Conservation (phyloP, 225 moss, liverwort and hornwort genomes). For the Antitrichia curtipendula region DNA sequence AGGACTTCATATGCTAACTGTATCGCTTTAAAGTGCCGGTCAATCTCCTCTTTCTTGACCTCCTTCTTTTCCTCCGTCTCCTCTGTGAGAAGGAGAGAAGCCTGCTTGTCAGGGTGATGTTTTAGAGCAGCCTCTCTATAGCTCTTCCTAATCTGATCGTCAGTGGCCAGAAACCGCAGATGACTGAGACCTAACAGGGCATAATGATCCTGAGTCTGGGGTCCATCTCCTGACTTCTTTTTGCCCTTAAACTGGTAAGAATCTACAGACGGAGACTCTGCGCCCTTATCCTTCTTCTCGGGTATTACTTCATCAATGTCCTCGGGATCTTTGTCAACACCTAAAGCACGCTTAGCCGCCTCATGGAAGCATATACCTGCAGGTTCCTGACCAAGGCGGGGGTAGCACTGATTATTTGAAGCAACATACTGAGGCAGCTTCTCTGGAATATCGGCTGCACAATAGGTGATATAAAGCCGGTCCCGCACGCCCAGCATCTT, state of each 20-base stretch:
- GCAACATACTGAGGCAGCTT: constrained; percentile 47
- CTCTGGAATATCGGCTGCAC: constrained; percentile 43
- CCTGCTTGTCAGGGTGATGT: constrained; percentile 97
- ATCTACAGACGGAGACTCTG: constrained; percentile 55
- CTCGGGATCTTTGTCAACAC: constrained; percentile 15
- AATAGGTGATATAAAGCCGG: constrained; percentile 64
- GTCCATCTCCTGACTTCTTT: constrained; percentile 61
- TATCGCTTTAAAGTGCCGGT: constrained; percentile 84
- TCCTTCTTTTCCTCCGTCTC: constrained; percentile 64
- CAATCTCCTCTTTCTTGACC: constrained; percentile 85
- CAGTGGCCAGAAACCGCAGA: constrained; percentile 81
- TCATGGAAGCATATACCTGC: constrained; percentile 66
- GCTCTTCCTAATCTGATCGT: constrained; percentile 97
- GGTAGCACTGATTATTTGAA: constrained; percentile 48
- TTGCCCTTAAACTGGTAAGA: constrained; percentile 92
- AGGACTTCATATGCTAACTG: constrained; percentile 92
- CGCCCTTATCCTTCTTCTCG: constrained; percentile 59
- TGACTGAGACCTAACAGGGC: constrained; percentile 79
- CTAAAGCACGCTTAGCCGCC: constrained; percentile 63
- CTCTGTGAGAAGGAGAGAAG: constrained; percentile 61
- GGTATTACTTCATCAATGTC: constrained; percentile 24
- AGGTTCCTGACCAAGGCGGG: constrained; percentile 51
- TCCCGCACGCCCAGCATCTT: constrained; percentile 69
- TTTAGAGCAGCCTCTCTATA: constrained; percentile 92
- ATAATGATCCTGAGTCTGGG: constrained; percentile 91